These are phyloP conservation scores for Syzygium malaccense DNA, from an alignment of 441 rosid genomes.

Conservation along the genomic window DNA sequence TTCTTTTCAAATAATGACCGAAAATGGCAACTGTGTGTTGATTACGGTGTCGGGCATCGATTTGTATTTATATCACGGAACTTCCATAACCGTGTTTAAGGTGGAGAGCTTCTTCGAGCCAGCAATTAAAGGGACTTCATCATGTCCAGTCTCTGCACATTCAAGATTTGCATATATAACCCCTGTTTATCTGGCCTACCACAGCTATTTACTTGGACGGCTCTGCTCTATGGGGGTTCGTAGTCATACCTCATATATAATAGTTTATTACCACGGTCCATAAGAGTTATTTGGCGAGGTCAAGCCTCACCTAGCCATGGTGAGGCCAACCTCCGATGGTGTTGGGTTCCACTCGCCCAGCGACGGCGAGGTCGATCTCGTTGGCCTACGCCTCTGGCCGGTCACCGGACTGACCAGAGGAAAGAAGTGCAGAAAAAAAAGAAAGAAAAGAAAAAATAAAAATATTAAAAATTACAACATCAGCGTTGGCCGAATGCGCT, in stretches of 20 bases:
- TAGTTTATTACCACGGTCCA: too few species aligned
- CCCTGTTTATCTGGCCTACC: not conserved
- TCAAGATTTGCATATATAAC: not conserved
- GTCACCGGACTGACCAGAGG: too few species aligned
- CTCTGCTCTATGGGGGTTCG: not conserved
- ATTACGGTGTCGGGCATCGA: not conserved
- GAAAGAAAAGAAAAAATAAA: accelerated
- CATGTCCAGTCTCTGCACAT: not conserved
- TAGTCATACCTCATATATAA: not conserved
- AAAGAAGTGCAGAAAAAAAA: too few species aligned
- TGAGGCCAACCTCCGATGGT: too few species aligned
- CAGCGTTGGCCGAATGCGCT: too few species aligned
- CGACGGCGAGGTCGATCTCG: too few species aligned
- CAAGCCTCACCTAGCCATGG: too few species aligned
- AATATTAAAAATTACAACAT: too few species aligned
- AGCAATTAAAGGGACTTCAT: not conserved
- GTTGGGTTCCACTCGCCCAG: too few species aligned
- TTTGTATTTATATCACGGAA: not conserved
- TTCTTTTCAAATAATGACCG: not conserved
- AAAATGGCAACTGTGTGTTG: not conserved
- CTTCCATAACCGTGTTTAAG: not conserved
- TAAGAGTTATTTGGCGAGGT: too few species aligned
- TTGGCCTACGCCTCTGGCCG: too few species aligned
- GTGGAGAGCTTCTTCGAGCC: not conserved
- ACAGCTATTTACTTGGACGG: not conserved